These are phyloP conservation scores for Diaporthe nobilis DNA, from an alignment of 2,329 filamentous ascomycete species.

Conservation along the genomic window DNA sequence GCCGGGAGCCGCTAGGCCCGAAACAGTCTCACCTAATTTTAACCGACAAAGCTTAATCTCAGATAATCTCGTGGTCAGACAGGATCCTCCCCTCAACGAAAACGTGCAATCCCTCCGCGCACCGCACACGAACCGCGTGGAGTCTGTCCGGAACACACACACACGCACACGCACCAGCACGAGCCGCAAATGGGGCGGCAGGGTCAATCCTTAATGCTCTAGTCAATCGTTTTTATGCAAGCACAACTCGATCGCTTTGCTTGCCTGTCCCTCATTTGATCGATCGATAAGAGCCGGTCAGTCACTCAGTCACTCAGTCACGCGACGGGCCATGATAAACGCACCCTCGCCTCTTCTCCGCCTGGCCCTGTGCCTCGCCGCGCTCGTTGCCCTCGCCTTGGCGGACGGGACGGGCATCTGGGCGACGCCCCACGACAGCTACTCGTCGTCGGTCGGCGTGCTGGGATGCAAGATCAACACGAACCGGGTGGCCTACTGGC, in stretches of 20 bases:
- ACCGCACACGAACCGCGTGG: slow-evolving; percentile 19
- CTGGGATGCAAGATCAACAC: slow-evolving; percentile 72
- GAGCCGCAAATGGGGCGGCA: slow-evolving; percentile 25
- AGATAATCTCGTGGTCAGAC: slow-evolving; percentile 24
- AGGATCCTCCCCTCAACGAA: not conserved
- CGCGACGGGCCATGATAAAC: slow-evolving; percentile 19
- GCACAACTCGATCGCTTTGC: not conserved
- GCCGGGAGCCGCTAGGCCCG: slow-evolving; percentile 15
- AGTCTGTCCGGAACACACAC: slow-evolving; percentile 24
- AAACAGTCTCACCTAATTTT: slow-evolving; percentile 34
- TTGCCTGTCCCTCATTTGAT: slow-evolving; percentile 15
- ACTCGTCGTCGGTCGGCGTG: slow-evolving; percentile 69
- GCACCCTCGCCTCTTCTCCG: not conserved
- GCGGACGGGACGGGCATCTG: slow-evolving; percentile 46
- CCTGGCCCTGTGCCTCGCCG: slow-evolving; percentile 22
- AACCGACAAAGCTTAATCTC: slow-evolving; percentile 29
- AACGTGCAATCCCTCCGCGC: slow-evolving; percentile 19
- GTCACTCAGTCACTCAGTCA: not conserved
- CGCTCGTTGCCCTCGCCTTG: slow-evolving; percentile 1
- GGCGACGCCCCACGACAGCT: slow-evolving; percentile 69
- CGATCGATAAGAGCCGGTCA: not conserved
- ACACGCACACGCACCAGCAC: not conserved
- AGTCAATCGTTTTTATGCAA: slow-evolving; percentile 21
- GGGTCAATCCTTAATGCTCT: slow-evolving; percentile 30
- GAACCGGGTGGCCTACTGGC: slow-evolving; percentile 73